These are phyloP conservation scores for Solanum okadae DNA, from an alignment of 257 asterid species.

Conservation along the genomic window DNA sequence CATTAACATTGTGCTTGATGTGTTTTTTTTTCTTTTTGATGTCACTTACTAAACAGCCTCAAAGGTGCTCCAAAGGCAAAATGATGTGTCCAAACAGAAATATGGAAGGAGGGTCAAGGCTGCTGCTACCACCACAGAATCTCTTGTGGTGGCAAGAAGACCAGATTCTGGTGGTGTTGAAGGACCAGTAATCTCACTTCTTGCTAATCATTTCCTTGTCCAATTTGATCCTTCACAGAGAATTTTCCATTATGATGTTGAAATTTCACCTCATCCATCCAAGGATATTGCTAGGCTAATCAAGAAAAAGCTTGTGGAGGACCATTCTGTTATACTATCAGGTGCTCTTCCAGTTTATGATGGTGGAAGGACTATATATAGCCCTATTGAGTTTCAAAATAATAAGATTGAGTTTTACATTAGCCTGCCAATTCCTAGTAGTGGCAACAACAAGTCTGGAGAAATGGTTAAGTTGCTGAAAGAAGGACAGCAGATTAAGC, in stretches of 20 bases:
- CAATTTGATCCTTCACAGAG: slow-evolving; percentile 50
- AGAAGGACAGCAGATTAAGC: slow-evolving; percentile 26
- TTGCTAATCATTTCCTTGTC: slow-evolving; percentile 87
- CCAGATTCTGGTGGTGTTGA: slow-evolving; percentile 92
- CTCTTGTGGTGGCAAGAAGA: slow-evolving; percentile 61
- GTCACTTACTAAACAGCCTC: not conserved
- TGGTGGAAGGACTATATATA: slow-evolving; percentile 66
- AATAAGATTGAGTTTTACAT: slow-evolving; percentile 62
- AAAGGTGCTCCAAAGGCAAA: slow-evolving; percentile 21
- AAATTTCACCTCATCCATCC: slow-evolving; percentile 70
- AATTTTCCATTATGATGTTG: slow-evolving; percentile 86
- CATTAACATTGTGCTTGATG: not conserved
- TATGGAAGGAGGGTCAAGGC: slow-evolving; percentile 24
- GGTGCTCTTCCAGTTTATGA: slow-evolving; percentile 73
- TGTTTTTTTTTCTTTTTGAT: not conserved
- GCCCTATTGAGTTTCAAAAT: slow-evolving; percentile 66
- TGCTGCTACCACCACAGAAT: slow-evolving; percentile 14
- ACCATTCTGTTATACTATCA: slow-evolving; percentile 36
- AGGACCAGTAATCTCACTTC: slow-evolving; percentile 59
- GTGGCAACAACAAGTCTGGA: not conserved
- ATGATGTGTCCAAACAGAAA: slow-evolving; percentile 11
- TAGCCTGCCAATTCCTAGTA: slow-evolving; percentile 43
- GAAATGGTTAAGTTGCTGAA: slow-evolving; percentile 2
- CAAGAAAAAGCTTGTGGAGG: slow-evolving; percentile 57
- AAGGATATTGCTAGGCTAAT: slow-evolving; percentile 67